Evolutionary conservation across 2,329 filamentous ascomycete species (phyloP).

Genomic region (Alternaria sp.): DNA sequence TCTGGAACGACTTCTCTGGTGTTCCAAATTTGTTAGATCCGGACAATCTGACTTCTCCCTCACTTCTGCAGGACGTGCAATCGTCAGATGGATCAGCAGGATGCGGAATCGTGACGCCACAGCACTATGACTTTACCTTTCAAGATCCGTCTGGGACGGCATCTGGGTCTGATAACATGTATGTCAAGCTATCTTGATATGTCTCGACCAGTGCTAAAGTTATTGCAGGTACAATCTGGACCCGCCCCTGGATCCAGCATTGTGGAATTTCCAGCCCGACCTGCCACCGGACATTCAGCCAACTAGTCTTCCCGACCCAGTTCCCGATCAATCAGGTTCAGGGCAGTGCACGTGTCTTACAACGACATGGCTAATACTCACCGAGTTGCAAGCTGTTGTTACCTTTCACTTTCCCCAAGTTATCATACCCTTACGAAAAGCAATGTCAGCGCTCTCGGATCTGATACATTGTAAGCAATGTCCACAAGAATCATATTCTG

Average conservation of each 20-base stretch:
- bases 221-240: constrained; percentile 20
- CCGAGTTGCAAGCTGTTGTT: constrained; percentile 49
- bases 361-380: constrained; percentile 54
- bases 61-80: constrained; percentile 9
- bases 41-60: constrained; percentile 18
- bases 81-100: constrained; percentile 1
- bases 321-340: constrained; percentile 10
- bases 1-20: constrained; percentile 2
- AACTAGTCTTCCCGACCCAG: background rate
- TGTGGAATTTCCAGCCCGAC: constrained; percentile 28
- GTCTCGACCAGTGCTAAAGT: background rate
- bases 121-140: constrained; percentile 12
- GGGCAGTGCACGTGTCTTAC: constrained; percentile 53
- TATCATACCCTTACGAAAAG: constrained; percentile 50
- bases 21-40: constrained; percentile 14
- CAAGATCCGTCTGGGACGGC: constrained; percentile 5
- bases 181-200: background rate
- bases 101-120: constrained; percentile 5
- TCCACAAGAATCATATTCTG: constrained; percentile 49
- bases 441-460: constrained; percentile 48
- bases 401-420: constrained; percentile 52
- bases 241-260: constrained; percentile 31
- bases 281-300: background rate
- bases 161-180: constrained; percentile 17
- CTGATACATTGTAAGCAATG: constrained; percentile 53